These are phyloP conservation scores for Colletotrichum truncatum DNA, from an alignment of 2,329 filamentous ascomycete species.

Conservation along the genomic window DNA sequence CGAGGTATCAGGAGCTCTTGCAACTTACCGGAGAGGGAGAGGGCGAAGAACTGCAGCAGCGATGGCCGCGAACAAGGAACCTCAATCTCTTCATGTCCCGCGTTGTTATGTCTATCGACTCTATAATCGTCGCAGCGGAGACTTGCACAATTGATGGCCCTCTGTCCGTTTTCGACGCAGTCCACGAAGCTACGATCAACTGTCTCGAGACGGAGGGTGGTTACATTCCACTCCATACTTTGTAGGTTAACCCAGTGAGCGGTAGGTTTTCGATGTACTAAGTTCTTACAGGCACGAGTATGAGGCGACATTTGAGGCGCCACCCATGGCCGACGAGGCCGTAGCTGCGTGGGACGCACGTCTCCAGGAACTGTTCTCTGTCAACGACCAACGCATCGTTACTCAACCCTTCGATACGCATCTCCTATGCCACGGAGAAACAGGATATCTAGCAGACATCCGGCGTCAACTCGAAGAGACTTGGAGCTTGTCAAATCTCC, in stretches of 20 bases:
- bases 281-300: conserved; percentile 26
- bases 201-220: conserved; percentile 20
- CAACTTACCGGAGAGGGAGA: not conserved
- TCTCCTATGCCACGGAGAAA: not conserved
- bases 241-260: conserved; percentile 3
- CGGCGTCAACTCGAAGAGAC: conserved; percentile 17
- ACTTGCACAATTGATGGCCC: not conserved
- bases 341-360: conserved; percentile 26
- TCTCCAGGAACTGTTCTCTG: conserved; percentile 11
- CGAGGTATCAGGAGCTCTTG: conserved; percentile 11
- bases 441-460: conserved; percentile 14
- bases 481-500: conserved; percentile 6
- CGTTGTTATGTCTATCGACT: conserved; percentile 28
- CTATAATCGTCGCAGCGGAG: conserved; percentile 26
- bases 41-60: conserved; percentile 5
- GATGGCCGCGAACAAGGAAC: conserved; percentile 25
- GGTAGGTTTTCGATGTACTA: not conserved
- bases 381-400: conserved; percentile 18
- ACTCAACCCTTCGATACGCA: conserved; percentile 17
- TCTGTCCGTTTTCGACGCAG: conserved; percentile 16
- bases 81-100: conserved; percentile 24
- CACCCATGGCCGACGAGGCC: conserved; percentile 13
- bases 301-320: conserved; percentile 26
- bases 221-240: conserved; percentile 22
- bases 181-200: conserved; percentile 13